These are phyloP conservation scores for Orbilia javanica DNA, from an alignment of 2,329 filamentous ascomycete genomes.

Conservation along the genomic window DNA sequence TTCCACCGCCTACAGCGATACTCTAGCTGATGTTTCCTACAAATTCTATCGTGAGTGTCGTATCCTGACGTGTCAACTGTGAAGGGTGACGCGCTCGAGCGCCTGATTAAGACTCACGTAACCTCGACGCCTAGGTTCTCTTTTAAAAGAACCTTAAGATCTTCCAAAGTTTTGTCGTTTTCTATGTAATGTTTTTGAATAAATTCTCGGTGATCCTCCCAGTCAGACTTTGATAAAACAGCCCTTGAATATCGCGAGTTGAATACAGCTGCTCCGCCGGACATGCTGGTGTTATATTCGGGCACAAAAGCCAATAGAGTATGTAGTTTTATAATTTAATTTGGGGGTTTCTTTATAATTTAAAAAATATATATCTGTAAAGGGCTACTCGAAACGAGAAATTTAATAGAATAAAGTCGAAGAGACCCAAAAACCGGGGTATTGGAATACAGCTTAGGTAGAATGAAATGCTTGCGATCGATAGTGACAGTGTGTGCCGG, in stretches of 20 bases:
- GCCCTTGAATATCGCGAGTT: conserved; percentile 26
- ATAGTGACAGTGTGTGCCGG: not conserved
- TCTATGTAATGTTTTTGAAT: conserved; percentile 27
- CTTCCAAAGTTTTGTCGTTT: conserved; percentile 15
- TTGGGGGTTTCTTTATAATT: not conserved
- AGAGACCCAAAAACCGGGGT: not conserved
- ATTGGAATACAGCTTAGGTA: not conserved
- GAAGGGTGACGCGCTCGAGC: not conserved
- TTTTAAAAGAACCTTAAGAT: conserved; percentile 10
- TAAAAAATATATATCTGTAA: not conserved
- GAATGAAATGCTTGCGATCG: not conserved
- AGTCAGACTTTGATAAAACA: conserved; percentile 4
- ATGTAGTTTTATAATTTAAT: not conserved
- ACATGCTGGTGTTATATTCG: not conserved
- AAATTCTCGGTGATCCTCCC: conserved; percentile 19
- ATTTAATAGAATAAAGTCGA: not conserved
- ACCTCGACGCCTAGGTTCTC: conserved; percentile 16
- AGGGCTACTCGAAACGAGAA: not conserved
- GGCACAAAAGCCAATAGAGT: not conserved
- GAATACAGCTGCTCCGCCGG: conserved; percentile 16
- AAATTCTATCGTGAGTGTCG: not conserved
- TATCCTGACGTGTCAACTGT: not conserved
- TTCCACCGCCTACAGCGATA: conserved; percentile 29
- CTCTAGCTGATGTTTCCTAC: conserved; percentile 22
- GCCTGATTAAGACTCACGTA: conserved; percentile 5